Base-by-base conservation (phyloP, 768 basidiomycete genomes). In the Hydnum rufescens region DNA sequence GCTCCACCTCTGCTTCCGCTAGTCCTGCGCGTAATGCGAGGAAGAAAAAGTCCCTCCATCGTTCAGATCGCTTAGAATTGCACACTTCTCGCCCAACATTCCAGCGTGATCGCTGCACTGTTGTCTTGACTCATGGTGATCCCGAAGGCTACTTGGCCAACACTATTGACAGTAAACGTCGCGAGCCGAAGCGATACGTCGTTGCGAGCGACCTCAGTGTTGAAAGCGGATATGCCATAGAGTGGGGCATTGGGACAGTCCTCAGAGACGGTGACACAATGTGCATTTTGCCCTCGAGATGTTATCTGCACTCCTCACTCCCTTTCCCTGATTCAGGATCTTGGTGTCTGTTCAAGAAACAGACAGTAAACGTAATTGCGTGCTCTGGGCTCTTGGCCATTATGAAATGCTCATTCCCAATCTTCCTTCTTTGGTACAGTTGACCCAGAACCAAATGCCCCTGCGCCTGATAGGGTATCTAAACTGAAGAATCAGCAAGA, bases 171-270 rank as follows among this genome's bases (percentile, higher is more conserved):
- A n/a, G 53, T 31, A 31, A 26, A 31, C 70, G 76, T 4, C 74
- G 75, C 61, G 71, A 74, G 57, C 71, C 75, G 57, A 73, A 75
- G 55, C 67, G 66, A 55, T 99, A 96, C 64, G 71, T 95, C 6
- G 81, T 97, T 22, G 84, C 90, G 3, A 95, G 89, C 61, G 95
- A 99, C 72, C 63, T 97, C 59, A 88, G 84, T 55, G 87, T 95
- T 58, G 93, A 99, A 67, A 82, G 79, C 64, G 72, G 82, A 31
- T 99, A 92, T 64, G 95, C 95, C 0, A 77, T 97, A 4, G 92
- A 97, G 64, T 99, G 93, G 95, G 88, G 85, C 5, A 92, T 97
- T 52, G 93, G 92, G 2, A 96, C 93, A 0, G 93, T 96, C 2
- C 68, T 95, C 55, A 69, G 90, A 56, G 90, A 96, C 65, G 93